Evolutionary conservation across 2,329 filamentous ascomycete genomes (phyloP).

Genomic region (Ceratocystiopsis minuta): DNA sequence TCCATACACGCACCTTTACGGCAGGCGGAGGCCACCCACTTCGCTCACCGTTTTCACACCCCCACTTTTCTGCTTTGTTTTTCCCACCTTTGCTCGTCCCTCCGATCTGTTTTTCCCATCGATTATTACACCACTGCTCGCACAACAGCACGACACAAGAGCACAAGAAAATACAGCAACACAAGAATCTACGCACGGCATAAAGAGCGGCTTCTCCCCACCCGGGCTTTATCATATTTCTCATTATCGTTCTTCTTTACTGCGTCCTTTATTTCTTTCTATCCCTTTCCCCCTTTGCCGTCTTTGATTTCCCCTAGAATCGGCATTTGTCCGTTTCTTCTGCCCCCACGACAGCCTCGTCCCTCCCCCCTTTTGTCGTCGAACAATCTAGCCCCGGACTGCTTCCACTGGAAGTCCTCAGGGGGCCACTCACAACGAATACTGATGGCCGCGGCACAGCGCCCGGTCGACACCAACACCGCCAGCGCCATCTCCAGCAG

Average conservation of each 20-base stretch:
- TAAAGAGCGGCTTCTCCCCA: neutral
- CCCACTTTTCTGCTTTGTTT: neutral
- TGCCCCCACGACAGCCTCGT: too few relatives aligned
- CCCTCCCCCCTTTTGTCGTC: too few relatives aligned
- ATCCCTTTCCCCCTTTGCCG: neutral
- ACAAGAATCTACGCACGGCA: neutral
- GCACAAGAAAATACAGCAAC: neutral
- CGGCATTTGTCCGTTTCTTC: too few relatives aligned
- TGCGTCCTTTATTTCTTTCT: neutral
- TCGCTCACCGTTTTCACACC: too few relatives aligned
- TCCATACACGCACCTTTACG: too few relatives aligned
- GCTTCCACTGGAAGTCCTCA: slow-evolving; percentile 1
- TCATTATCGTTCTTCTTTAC: slow-evolving; percentile 1
- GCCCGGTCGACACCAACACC: slow-evolving; percentile 1
- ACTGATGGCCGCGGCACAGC: slow-evolving; percentile 7
- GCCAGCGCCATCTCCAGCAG: too few relatives aligned
- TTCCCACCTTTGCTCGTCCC: neutral
- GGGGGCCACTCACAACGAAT: slow-evolving; percentile 1
- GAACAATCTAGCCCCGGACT: neutral
- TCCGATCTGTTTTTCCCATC: too few relatives aligned
- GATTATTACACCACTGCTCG: neutral
- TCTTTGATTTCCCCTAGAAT: neutral
- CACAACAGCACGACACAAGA: neutral
- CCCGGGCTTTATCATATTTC: neutral
- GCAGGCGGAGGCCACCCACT: too few relatives aligned